Percentiles rank a stretch among this genome's conserved stretches.
Conservation (phyloP, 257 asterid species). For the Anisodus tanguticus region DNA sequence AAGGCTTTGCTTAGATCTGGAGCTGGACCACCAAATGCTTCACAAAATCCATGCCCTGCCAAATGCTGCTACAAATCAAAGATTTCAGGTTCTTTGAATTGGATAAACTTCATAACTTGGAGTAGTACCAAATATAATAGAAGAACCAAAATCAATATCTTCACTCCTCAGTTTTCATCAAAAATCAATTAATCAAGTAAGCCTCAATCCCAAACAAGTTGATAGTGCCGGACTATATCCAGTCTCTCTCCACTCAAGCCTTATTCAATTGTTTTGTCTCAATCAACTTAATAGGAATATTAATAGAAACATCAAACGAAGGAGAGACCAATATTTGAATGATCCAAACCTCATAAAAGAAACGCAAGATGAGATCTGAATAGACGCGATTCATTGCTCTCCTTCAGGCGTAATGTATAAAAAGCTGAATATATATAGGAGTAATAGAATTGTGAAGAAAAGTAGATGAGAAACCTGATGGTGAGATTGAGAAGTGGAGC, state of each 20-base stretch:
- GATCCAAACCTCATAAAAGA: too few relatives aligned
- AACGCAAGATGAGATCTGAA: too few relatives aligned
- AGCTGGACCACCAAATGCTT: slow-evolving; percentile 57
- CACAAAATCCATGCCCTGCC: slow-evolving; percentile 71
- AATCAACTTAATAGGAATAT: not conserved
- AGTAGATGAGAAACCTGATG: slow-evolving; percentile 65
- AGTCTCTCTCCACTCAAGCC: not conserved
- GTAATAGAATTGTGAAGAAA: not conserved
- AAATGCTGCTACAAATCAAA: slow-evolving; percentile 84
- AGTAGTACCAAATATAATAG: not conserved
- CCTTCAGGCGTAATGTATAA: too few relatives aligned
- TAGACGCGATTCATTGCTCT: too few relatives aligned
- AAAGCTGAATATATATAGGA: not conserved
- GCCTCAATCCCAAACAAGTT: not conserved
- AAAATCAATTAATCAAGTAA: not conserved
- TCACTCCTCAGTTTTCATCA: too few relatives aligned
- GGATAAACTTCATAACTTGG: not conserved
- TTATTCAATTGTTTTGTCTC: not conserved
- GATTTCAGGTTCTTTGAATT: slow-evolving; percentile 50
- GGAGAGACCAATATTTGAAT: too few relatives aligned
- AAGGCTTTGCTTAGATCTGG: slow-evolving; percentile 68
- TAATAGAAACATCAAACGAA: not conserved
- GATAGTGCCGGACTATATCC: not conserved
- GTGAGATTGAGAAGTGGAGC: slow-evolving; percentile 67
- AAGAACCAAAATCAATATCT: not conserved